Percentiles rank a stretch among this genome's conserved stretches.
Evolutionary conservation across 495 filamentous ascomycete species (phyloP).

Genomic region (Daldinia concentrica): DNA sequence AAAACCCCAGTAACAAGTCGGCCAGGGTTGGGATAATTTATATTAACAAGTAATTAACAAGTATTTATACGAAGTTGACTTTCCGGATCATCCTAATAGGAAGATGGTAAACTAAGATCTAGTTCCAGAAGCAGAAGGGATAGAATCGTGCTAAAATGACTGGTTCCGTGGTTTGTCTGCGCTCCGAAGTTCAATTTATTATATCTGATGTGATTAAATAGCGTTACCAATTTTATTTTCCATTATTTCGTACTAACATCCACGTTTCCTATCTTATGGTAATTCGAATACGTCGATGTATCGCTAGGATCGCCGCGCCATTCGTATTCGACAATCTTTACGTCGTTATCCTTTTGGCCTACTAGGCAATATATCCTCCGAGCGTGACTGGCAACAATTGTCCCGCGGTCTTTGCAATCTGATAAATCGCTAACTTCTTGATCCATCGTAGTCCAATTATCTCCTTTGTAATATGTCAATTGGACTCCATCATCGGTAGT

Average conservation of each 20-base stretch:
- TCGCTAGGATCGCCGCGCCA: constrained; percentile 41
- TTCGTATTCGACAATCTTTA: constrained; percentile 40
- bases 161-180: background rate
- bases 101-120: background rate
- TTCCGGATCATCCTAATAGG: too few relatives aligned
- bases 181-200: constrained; percentile 7
- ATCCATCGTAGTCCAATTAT: constrained; percentile 21
- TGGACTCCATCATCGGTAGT: constrained; percentile 38
- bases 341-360: constrained; percentile 7
- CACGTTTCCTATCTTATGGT: constrained; percentile 37
- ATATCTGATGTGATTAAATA: constrained; percentile 11
- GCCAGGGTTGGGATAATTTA: background rate
- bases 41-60: background rate
- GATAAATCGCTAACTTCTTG: constrained; percentile 18
- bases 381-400: constrained; percentile 35
- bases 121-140: background rate
- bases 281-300: constrained; percentile 34
- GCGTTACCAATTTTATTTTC: background rate
- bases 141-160: background rate
- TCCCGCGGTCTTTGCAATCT: constrained; percentile 30
- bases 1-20: background rate
- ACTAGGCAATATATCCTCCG: constrained; percentile 42
- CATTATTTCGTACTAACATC: constrained; percentile 23
- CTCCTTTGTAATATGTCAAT: constrained; percentile 38
- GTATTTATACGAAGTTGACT: too few relatives aligned